Percentiles rank a stretch among this genome's conserved stretches.
Conservation (phyloP, 352 stramenopile species). For the Pythium aristosporum region DNA sequence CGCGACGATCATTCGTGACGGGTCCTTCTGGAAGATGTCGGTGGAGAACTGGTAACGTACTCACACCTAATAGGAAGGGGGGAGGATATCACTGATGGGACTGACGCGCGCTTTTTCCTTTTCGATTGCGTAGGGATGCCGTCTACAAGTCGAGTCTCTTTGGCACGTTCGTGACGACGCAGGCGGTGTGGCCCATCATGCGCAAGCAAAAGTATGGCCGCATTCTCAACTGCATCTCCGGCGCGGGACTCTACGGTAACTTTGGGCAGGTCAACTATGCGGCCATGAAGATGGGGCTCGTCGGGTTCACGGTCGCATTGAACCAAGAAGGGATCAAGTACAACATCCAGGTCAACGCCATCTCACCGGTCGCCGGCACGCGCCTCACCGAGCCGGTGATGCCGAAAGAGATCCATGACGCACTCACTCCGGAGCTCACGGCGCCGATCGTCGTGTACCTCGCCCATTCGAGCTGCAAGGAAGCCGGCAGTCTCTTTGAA, state of each 20-base stretch:
- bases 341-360: slow-evolving; percentile 72
- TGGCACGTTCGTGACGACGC: slow-evolving; percentile 59
- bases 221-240: slow-evolving; percentile 72
- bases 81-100: background rate
- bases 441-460: slow-evolving; percentile 67
- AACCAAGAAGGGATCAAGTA: slow-evolving; percentile 77
- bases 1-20: slow-evolving; percentile 66
- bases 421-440: slow-evolving; percentile 63
- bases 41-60: slow-evolving; percentile 45
- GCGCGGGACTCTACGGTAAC: slow-evolving; percentile 68
- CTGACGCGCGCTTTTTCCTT: too few relatives aligned
- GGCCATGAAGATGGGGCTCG: slow-evolving; percentile 74
- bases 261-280: slow-evolving; percentile 82
- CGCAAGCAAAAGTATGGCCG: slow-evolving; percentile 67
- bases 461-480: slow-evolving; percentile 51
- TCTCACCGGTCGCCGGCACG: slow-evolving; percentile 66
- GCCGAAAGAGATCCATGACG: slow-evolving; percentile 54
- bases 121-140: slow-evolving; percentile 36
- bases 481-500: slow-evolving; percentile 58
- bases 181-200: slow-evolving; percentile 72
- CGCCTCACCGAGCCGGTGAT: slow-evolving; percentile 65
- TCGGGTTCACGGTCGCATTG: slow-evolving; percentile 65
- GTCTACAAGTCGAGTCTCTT: slow-evolving; percentile 62
- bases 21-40: slow-evolving; percentile 78
- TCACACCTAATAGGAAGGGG: too few relatives aligned